These are phyloP conservation scores for Psidium guajava DNA, from an alignment of 345 rosid genomes.

Conservation along the genomic window DNA sequence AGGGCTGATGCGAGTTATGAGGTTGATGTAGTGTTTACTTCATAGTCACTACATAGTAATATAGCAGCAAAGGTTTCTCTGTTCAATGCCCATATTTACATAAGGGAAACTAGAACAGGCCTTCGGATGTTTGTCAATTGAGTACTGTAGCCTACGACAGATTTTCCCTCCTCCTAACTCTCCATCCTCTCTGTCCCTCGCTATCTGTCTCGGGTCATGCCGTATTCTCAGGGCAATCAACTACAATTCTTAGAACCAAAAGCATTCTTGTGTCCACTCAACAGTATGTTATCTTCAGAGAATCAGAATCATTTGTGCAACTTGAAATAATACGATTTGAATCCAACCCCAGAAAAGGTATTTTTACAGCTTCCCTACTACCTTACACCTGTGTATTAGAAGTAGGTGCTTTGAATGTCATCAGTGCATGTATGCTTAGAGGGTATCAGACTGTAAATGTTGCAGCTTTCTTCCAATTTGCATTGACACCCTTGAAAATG, in stretches of 20 bases:
- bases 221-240: neutral
- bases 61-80: neutral
- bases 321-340: neutral
- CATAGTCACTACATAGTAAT: neutral
- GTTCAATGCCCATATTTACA: neutral
- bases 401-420: neutral
- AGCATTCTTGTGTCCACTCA: neutral
- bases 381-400: neutral
- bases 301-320: neutral
- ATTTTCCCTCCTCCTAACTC: neutral
- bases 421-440: neutral
- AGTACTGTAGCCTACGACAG: neutral
- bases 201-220: neutral
- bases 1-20: neutral
- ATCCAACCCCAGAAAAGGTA: neutral
- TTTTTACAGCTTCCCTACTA: neutral
- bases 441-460: neutral
- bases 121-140: neutral
- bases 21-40: neutral
- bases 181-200: neutral
- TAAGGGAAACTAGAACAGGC: neutral
- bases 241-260: neutral
- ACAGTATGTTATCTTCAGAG: neutral
- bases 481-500: neutral
- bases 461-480: neutral